These are phyloP conservation scores for Diversispora eburnea DNA, from an alignment of 192 early-diverging fungal species.

Conservation along the genomic window DNA sequence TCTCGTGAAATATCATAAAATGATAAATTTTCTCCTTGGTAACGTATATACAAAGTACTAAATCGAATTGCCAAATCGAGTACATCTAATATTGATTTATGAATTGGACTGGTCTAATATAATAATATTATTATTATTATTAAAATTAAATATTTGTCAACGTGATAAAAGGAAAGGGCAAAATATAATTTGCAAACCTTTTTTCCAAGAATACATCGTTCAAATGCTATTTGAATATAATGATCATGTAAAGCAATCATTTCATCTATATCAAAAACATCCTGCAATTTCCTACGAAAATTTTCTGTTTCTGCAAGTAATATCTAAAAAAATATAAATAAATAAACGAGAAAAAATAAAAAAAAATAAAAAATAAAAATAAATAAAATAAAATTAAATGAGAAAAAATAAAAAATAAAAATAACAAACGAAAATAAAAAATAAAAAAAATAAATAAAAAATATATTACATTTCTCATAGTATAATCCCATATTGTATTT, in stretches of 20 bases:
- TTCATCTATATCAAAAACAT: constrained; percentile 37
- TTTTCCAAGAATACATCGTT: constrained; percentile 39
- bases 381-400: too few relatives aligned
- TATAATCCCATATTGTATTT: constrained; percentile 39
- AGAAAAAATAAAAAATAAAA: neutral
- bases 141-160: neutral
- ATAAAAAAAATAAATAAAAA: neutral
- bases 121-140: neutral
- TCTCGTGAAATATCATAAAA: constrained; percentile 18
- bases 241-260: constrained; percentile 34
- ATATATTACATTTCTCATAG: constrained; percentile 37
- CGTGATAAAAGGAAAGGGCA: neutral
- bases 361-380: neutral
- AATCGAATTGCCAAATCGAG: constrained; percentile 23
- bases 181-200: constrained; percentile 26
- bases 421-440: neutral
- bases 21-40: constrained; percentile 16
- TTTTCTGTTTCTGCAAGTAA: constrained; percentile 37
- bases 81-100: constrained; percentile 19
- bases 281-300: constrained; percentile 30
- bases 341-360: neutral
- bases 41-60: constrained; percentile 20
- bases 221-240: constrained; percentile 33
- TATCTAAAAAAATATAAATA: constrained; percentile 35
- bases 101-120: constrained; percentile 9